Percentiles rank a stretch among this genome's conserved stretches.
Evolutionary conservation across 1,284 basidiomycete species (phyloP).

Genomic region (Athelia psychrophila): DNA sequence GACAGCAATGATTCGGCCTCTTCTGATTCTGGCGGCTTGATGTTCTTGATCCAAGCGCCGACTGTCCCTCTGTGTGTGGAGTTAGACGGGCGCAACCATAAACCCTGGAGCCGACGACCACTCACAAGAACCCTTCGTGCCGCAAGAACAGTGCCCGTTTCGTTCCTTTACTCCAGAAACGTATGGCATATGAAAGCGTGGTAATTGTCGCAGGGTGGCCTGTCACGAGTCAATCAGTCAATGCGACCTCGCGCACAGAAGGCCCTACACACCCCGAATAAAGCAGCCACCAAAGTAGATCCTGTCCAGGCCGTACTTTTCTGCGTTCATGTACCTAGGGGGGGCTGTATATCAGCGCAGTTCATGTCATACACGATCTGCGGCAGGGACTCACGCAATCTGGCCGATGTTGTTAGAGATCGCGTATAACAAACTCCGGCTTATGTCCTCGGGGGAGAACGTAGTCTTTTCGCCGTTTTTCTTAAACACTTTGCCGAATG

Average conservation of each 20-base stretch:
- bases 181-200: slow-evolving; percentile 97
- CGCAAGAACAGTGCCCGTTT: slow-evolving; percentile 96
- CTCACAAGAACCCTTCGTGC: slow-evolving; percentile 97
- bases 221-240: slow-evolving; percentile 25
- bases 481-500: slow-evolving; percentile 98
- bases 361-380: slow-evolving; percentile 10
- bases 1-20: neutral
- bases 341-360: slow-evolving; percentile 33
- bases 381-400: slow-evolving; percentile 79
- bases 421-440: slow-evolving; percentile 91
- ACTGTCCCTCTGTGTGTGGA: slow-evolving; percentile 68
- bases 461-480: slow-evolving; percentile 75
- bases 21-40: slow-evolving; percentile 44
- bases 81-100: slow-evolving; percentile 6
- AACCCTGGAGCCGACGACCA: slow-evolving; percentile 24
- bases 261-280: slow-evolving; percentile 78
- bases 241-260: neutral
- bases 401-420: slow-evolving; percentile 99
- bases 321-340: slow-evolving; percentile 93
- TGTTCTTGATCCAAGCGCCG: slow-evolving; percentile 96
- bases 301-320: slow-evolving; percentile 95
- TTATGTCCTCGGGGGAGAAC: slow-evolving; percentile 94
- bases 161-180: slow-evolving; percentile 99
- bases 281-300: slow-evolving; percentile 99
- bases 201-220: slow-evolving; percentile 97